Conservation (phyloP, 768 basidiomycete genomes). For the Termitomyces sp. region DNA sequence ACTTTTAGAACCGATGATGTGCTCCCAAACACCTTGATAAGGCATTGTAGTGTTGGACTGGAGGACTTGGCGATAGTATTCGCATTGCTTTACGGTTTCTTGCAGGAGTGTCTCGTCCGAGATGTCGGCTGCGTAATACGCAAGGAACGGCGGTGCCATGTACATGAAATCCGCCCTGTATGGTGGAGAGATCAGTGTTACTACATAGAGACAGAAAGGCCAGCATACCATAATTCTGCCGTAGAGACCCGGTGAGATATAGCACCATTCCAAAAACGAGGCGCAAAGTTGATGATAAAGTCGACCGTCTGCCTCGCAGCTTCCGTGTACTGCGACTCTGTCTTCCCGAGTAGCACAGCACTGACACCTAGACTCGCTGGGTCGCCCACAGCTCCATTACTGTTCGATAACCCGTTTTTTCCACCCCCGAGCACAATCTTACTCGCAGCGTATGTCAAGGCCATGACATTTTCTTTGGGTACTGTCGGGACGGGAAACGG, state of each 20-base stretch:
- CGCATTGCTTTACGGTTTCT: constrained; percentile 32
- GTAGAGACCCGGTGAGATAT: constrained; percentile 37
- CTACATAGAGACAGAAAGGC: not conserved
- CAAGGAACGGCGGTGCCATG: constrained; percentile 48
- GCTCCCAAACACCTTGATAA: constrained; percentile 31
- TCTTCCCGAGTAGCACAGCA: constrained; percentile 37
- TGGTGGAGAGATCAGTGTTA: not conserved
- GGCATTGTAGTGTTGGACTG: constrained; percentile 20
- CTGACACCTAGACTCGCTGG: constrained; percentile 44
- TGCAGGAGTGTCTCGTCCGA: constrained; percentile 29
- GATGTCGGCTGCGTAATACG: constrained; percentile 37
- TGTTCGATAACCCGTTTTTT: constrained; percentile 27
- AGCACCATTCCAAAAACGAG: constrained; percentile 36
- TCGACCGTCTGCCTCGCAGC: constrained; percentile 28
- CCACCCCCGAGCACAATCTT: constrained; percentile 31
- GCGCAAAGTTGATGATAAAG: constrained; percentile 28
- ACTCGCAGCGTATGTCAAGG: constrained; percentile 32
- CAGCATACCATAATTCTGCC: constrained; percentile 37
- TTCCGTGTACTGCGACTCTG: constrained; percentile 18
- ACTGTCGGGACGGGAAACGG: constrained; percentile 29
- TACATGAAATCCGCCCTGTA: constrained; percentile 46
- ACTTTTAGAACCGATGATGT: constrained; percentile 36
- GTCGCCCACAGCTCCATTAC: constrained; percentile 38
- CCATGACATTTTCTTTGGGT: constrained; percentile 15
- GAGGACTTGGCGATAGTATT: constrained; percentile 31